A percentile compares a stretch with the other conserved stretches of the same genome.
Evolutionary conservation across 176 grass and related monocot genomes (phyloP).

Genomic region (Raddia guianensis): DNA sequence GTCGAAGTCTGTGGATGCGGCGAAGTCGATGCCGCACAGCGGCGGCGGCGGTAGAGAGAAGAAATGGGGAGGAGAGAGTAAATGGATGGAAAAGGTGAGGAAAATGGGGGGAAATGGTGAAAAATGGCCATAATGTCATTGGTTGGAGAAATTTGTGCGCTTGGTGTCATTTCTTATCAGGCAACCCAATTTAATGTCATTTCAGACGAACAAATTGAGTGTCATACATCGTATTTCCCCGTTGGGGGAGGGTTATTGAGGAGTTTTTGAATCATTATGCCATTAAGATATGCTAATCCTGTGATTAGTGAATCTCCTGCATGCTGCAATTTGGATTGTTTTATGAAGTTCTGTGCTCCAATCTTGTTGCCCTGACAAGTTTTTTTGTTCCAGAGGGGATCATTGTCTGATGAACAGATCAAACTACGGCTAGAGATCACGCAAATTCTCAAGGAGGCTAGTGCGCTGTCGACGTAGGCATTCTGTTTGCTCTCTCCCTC

Average conservation of each 20-base stretch:
- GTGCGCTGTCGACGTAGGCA: constrained; percentile 62
- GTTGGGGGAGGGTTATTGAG: neutral
- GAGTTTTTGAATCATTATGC: neutral
- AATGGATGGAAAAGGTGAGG: too few species aligned
- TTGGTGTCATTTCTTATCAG: too few species aligned
- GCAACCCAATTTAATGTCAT: too few species aligned
- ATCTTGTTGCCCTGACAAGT: constrained; percentile 17
- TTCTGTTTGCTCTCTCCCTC: neutral
- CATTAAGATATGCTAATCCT: neutral
- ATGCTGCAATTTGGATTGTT: neutral
- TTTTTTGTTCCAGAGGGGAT: constrained; percentile 59
- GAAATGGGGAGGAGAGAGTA: too few species aligned
- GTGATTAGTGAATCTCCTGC: constrained; percentile 24
- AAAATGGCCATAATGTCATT: too few species aligned
- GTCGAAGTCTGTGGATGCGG: constrained; percentile 66
- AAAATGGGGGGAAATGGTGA: too few species aligned
- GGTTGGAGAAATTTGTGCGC: too few species aligned
- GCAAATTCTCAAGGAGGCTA: constrained; percentile 81
- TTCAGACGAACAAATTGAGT: too few species aligned
- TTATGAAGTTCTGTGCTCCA: neutral
- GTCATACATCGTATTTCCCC: too few species aligned
- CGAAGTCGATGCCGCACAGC: constrained; percentile 77
- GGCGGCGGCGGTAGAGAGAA: neutral
- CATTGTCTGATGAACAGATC: constrained; percentile 52
- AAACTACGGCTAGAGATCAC: constrained; percentile 69